Evolutionary conservation across 139 green algal species (phyloP), one percentile per base, ranked within the genome.

Genomic region (Choricystis sp.): DNA sequence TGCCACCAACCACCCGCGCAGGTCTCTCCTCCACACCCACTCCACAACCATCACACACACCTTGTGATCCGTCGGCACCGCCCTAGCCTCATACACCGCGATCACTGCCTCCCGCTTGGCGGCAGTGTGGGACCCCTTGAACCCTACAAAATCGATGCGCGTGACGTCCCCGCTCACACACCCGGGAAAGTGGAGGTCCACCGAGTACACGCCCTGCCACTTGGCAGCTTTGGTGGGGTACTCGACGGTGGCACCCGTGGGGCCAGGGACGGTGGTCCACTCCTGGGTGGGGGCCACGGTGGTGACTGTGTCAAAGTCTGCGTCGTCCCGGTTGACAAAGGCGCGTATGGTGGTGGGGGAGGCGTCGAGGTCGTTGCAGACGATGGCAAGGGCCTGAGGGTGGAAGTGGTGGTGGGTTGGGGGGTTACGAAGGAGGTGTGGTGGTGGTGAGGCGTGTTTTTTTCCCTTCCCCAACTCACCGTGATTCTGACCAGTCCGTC

Each of bases 401-500:
- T n/a, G n/a, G n/a, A n/a, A n/a, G n/a, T n/a, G n/a, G n/a, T n/a
- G n/a, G n/a, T n/a, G n/a, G n/a, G n/a, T n/a, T n/a, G n/a, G n/a
- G n/a, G n/a, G n/a, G n/a, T n/a, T n/a, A n/a, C n/a, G n/a, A n/a
- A n/a, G n/a, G n/a, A n/a, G n/a, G n/a, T n/a, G n/a, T n/a, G n/a
- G n/a, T n/a, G n/a, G n/a, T n/a, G n/a, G n/a, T n/a, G n/a, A n/a
- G n/a, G n/a, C 40, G 40, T 52, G 9, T 52, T 16, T 16, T 9
- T 52, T 16, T 9, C 16, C 40, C 9, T 52, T 16, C 9, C 40
- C 40, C 40, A 52, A 16, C 40, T 16, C 16, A 72, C 83, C 67
- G 86, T 88, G 22, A 94, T 69, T 67, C 86, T 89, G 2, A 89
- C 80, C 0, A 74, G 73, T 19, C 85, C 82, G 30, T 85, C 74